Base-by-base conservation (phyloP, 306 rosid species). In the Rubus parviflorus region DNA sequence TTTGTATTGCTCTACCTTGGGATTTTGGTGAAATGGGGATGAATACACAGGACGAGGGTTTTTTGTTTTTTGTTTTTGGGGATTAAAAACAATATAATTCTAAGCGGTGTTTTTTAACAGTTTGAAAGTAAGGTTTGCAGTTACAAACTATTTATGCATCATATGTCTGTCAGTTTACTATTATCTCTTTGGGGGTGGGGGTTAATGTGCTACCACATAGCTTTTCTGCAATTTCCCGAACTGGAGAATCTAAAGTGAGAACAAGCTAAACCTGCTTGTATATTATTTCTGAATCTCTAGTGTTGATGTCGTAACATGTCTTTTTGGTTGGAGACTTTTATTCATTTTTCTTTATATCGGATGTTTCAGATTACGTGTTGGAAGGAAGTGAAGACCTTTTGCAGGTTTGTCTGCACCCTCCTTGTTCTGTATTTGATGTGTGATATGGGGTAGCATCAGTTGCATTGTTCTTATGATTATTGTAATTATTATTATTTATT, bases 301-400 rank as follows among this genome's bases (percentile, higher is more conserved):
- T 3, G 4, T 9, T 53, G 49, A 35, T 72, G 7, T 43, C 30
- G 19, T 73, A 48, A 75, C 53, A 49, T 70, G 30, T 73, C 11
- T 68, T 11, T 82, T 71, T 77, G 49, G 60, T 77, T 61, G 54
- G 42, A 56, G 48, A 54, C 72, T 42, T 60, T 77, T 66, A 35
- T 68, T 62, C 19, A 45, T 41, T 57, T 41, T 23, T 58, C 43
- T 25, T 58, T 58, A 42, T 45, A 4, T 42, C 0, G 7, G 25
- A 64, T 81, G 46, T 81, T 80, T 70, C 89, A 95, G 99, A 95
- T 90, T 95, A 92, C 35, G 93, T 95, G 60, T 77, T 95, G 88
- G 99, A 95, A 88, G 99, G 99, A 90, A 92, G 97, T 53, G 96
- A 93, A 83, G 99, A 60, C 96, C 99, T 68, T 95, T 95, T 88